Conservation (phyloP, 768 basidiomycete genomes). For the Trametes maxima region DNA sequence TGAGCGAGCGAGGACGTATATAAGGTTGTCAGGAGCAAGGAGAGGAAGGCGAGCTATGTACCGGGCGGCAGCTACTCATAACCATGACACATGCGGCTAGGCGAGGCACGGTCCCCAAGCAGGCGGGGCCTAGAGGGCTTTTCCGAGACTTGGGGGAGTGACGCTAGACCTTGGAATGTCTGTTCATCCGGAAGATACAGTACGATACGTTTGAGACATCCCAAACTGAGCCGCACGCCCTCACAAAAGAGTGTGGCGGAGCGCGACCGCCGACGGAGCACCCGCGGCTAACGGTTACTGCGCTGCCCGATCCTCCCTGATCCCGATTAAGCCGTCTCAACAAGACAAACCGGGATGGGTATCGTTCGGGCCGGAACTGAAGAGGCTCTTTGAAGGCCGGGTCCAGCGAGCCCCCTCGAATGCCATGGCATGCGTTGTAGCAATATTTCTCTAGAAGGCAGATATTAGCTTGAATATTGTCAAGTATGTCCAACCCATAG, state of each 20-base stretch:
- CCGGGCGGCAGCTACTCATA: neutral
- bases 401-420: too few relatives aligned
- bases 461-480: too few relatives aligned
- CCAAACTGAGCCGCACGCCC: neutral
- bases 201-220: slow-evolving; percentile 6
- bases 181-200: neutral
- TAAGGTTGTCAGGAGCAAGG: neutral
- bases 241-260: too few relatives aligned
- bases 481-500: too few relatives aligned
- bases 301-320: too few relatives aligned
- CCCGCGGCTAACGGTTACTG: too few relatives aligned
- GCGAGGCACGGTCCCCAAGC: slow-evolving; percentile 1
- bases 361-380: neutral
- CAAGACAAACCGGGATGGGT: neutral
- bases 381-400: neutral
- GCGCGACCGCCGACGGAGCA: too few relatives aligned
- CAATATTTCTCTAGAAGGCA: too few relatives aligned
- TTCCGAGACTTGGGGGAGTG: neutral
- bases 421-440: too few relatives aligned
- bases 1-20: neutral
- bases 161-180: neutral
- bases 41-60: neutral
- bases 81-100: neutral
- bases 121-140: neutral
- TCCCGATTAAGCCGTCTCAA: neutral